A percentile compares a stretch with the other conserved stretches of the same genome.
These are phyloP conservation scores for Celoporthe dispersa DNA, from an alignment of 2,329 filamentous ascomycete genomes.

Conservation along the genomic window DNA sequence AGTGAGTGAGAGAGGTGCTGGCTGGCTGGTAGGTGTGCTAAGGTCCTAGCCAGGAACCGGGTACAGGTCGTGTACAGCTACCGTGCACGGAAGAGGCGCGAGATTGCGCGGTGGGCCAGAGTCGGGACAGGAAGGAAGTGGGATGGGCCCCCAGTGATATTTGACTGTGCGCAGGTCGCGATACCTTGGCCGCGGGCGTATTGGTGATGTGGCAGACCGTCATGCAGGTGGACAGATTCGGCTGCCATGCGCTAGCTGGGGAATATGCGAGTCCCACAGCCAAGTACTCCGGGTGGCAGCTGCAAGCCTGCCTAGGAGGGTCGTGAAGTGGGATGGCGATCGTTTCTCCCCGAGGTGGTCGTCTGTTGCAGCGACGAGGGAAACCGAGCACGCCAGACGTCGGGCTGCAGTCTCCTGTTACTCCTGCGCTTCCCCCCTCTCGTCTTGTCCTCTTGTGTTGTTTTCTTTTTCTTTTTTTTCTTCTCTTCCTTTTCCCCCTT, in stretches of 20 bases:
- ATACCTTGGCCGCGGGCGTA: slow-evolving; percentile 43
- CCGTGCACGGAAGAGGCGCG: slow-evolving; percentile 37
- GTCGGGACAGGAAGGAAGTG: slow-evolving; percentile 36
- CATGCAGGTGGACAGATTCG: slow-evolving; percentile 52
- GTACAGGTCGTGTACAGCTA: slow-evolving; percentile 40
- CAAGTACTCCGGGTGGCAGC: slow-evolving; percentile 26
- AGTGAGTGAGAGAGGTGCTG: too few species aligned
- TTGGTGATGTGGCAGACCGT: slow-evolving; percentile 52
- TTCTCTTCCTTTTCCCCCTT: too few species aligned
- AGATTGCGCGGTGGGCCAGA: slow-evolving; percentile 36
- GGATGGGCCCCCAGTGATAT: slow-evolving; percentile 34
- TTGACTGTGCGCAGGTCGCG: slow-evolving; percentile 39
- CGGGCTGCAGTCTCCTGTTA: not conserved
- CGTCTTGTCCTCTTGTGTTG: not conserved
- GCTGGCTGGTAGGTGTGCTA: not conserved
- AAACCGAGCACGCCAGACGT: slow-evolving; percentile 19
- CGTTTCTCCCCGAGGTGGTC: slow-evolving; percentile 19
- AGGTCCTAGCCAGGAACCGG: slow-evolving; percentile 28
- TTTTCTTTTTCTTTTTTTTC: not conserved
- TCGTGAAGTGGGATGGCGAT: slow-evolving; percentile 23
- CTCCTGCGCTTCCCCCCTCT: slow-evolving; percentile 7
- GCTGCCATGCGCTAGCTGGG: slow-evolving; percentile 41
- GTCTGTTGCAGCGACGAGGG: slow-evolving; percentile 8
- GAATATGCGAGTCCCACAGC: slow-evolving; percentile 34
- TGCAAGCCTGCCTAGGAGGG: slow-evolving; percentile 25